Evolutionary conservation across 2,329 filamentous ascomycete species (phyloP).

Genomic region (Plenodomus tracheiphilus): DNA sequence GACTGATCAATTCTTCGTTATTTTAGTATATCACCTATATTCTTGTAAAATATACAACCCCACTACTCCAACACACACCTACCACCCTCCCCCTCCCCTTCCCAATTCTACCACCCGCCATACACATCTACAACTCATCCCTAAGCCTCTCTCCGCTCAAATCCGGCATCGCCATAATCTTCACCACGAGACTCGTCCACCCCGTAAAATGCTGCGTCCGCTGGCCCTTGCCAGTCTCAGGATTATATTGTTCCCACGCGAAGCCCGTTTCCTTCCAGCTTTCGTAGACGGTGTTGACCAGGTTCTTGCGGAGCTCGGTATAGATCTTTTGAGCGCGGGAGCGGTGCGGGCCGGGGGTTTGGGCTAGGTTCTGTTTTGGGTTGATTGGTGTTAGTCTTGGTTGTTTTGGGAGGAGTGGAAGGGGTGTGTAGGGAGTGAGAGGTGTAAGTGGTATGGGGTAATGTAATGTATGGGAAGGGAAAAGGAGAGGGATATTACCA

Average conservation of each 20-base stretch:
- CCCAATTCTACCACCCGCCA: no score
- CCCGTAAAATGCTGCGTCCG: slow-evolving; percentile 97
- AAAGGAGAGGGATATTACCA: slow-evolving; percentile 49
- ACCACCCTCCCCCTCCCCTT: not conserved
- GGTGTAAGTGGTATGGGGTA: not conserved
- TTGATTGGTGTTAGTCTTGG: no score
- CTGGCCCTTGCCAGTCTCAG: slow-evolving; percentile 90
- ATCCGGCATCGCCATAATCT: slow-evolving; percentile 94
- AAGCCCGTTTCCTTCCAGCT: slow-evolving; percentile 92
- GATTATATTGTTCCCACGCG: slow-evolving; percentile 98
- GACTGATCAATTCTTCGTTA: no score
- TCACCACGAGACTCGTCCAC: slow-evolving; percentile 98
- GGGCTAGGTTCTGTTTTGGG: slow-evolving; percentile 68
- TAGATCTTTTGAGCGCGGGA: slow-evolving; percentile 74
- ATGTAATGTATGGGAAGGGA: not conserved
- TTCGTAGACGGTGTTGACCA: slow-evolving; percentile 85
- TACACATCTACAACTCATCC: slow-evolving; percentile 38
- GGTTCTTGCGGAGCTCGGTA: slow-evolving; percentile 73
- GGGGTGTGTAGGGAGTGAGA: not conserved
- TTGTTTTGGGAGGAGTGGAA: no score
- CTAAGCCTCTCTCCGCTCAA: slow-evolving; percentile 43
- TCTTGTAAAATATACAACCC: no score
- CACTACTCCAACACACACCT: no score
- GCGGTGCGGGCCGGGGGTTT: slow-evolving; percentile 66
- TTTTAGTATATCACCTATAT: no score